phyloP scores from a whole-genome alignment of 805 yeast genomes.

The Yamadazyma sp. region DNA sequence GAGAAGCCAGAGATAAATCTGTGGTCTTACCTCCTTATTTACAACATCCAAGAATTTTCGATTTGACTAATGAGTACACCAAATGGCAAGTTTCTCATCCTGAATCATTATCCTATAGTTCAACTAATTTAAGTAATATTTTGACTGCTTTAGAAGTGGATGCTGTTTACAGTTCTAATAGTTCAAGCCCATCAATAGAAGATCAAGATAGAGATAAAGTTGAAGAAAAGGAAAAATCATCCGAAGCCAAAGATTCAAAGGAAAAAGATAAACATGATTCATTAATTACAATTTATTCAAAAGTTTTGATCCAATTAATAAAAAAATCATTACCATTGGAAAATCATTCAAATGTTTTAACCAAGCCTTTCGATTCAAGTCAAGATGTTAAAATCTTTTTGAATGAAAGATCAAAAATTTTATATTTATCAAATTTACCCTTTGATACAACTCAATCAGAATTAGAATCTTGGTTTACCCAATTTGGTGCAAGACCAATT shows the following conservation, averaged over 20 bases:
- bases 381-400: slow-evolving; percentile 67
- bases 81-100: slow-evolving; percentile 68
- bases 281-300: slow-evolving; percentile 38
- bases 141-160: slow-evolving; percentile 48
- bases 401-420: slow-evolving; percentile 71
- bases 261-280: neutral
- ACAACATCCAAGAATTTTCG: slow-evolving; percentile 74
- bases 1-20: slow-evolving; percentile 78
- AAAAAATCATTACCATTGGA: slow-evolving; percentile 48
- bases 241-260: neutral
- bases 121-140: slow-evolving; percentile 36
- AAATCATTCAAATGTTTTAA: slow-evolving; percentile 53
- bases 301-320: slow-evolving; percentile 45
- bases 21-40: slow-evolving; percentile 71
- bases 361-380: slow-evolving; percentile 73
- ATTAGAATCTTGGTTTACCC: slow-evolving; percentile 87
- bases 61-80: slow-evolving; percentile 66
- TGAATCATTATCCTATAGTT: slow-evolving; percentile 38
- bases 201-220: slow-evolving; percentile 1
- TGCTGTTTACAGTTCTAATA: slow-evolving; percentile 14
- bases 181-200: slow-evolving; percentile 5
- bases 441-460: slow-evolving; percentile 87
- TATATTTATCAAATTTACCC: slow-evolving; percentile 78
- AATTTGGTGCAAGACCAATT: slow-evolving; percentile 79
- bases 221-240: neutral